Percentiles rank a stretch among this genome's conserved stretches.
Conservation (phyloP, 176 grass and related monocot genomes). For the Carex scoparia region DNA sequence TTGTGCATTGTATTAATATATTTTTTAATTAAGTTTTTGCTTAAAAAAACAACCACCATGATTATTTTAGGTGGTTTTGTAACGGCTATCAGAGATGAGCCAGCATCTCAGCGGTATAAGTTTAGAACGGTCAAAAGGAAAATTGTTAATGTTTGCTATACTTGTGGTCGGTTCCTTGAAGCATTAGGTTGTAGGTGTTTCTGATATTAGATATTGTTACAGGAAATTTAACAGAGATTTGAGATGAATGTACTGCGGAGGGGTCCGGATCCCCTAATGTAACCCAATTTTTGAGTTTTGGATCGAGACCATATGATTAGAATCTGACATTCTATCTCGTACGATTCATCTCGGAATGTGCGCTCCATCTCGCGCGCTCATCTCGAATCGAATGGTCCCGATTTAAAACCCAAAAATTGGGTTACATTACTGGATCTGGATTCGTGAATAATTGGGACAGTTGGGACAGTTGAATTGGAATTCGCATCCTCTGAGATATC, state of each 20-base stretch:
- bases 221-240: neutral
- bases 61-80: slow-evolving; percentile 3
- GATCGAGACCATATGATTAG: too few species aligned
- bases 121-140: neutral
- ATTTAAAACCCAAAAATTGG: too few species aligned
- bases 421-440: too few species aligned
- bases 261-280: too few species aligned
- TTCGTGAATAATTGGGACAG: too few species aligned
- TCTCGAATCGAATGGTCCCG: too few species aligned
- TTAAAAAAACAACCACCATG: neutral
- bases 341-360: too few species aligned
- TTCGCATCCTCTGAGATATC: too few species aligned
- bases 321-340: too few species aligned
- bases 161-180: neutral
- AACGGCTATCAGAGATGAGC: neutral
- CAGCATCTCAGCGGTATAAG: neutral
- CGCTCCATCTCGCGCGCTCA: too few species aligned
- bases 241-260: neutral
- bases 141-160: neutral
- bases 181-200: neutral
- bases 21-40: neutral
- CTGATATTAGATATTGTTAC: neutral
- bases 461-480: too few species aligned
- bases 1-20: neutral
- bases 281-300: too few species aligned